A percentile compares a stretch with the other conserved stretches of the same genome.
phyloP scores from a whole-genome alignment of 768 basidiomycete species.

The Terana coerulea region DNA sequence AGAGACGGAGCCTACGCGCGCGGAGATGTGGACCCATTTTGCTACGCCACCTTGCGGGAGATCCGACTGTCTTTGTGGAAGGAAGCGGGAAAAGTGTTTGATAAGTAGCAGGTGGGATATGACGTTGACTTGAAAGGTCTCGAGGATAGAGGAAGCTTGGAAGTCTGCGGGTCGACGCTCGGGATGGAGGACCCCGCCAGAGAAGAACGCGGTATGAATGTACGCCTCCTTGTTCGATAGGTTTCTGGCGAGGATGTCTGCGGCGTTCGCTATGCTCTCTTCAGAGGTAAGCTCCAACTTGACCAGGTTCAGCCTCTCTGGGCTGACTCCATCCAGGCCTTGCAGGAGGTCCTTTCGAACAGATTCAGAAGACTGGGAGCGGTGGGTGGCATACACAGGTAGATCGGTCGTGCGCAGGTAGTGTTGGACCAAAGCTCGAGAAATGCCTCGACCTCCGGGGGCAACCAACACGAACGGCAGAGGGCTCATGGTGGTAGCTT shows the following conservation, averaged over 20 bases:
- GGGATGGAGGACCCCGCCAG: conserved; percentile 52
- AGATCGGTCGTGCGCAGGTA: conserved; percentile 45
- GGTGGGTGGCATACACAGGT: conserved; percentile 55
- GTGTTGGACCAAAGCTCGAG: conserved; percentile 51
- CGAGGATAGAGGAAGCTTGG: conserved; percentile 34
- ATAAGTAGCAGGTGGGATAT: conserved; percentile 58
- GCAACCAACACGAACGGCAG: conserved; percentile 48
- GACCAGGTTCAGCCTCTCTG: conserved; percentile 42
- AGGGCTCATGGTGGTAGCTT: not conserved
- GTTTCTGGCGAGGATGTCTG: conserved; percentile 33
- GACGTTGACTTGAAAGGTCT: conserved; percentile 55
- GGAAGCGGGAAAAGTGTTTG: conserved; percentile 59
- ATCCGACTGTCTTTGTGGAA: conserved; percentile 35
- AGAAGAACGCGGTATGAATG: conserved; percentile 52
- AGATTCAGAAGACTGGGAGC: conserved; percentile 31
- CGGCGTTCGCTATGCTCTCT: conserved; percentile 45
- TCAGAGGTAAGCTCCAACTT: conserved; percentile 50
- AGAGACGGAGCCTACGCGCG: conserved; percentile 54
- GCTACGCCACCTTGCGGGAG: conserved; percentile 23
- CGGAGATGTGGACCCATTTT: conserved; percentile 60
- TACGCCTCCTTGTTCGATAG: conserved; percentile 31
- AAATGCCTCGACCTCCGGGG: conserved; percentile 55
- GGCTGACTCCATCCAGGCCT: conserved; percentile 39
- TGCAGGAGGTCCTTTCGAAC: conserved; percentile 41
- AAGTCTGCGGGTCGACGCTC: conserved; percentile 51